Evolutionary conservation across 192 early-diverging fungal genomes (phyloP), one percentile per base, ranked within the genome.

Genomic region (Geranomyces michiganensis): DNA sequence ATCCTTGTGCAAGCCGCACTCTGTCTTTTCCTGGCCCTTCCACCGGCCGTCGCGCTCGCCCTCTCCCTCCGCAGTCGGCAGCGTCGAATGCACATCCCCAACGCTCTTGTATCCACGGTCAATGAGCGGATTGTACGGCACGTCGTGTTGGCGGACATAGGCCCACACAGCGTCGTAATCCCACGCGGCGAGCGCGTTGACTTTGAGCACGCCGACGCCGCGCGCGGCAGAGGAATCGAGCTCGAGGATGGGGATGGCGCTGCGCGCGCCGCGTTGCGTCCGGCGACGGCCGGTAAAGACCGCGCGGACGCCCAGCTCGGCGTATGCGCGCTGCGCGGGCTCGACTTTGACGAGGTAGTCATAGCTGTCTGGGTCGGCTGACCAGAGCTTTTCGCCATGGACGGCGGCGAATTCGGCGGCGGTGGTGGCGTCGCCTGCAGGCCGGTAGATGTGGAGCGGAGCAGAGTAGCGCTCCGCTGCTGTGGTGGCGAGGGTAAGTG

Each of bases 1-100:
- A 75, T 98, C 94, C 80, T 96, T 95, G 83, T 98, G 96, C 43
- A 98, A 74, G 0, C 96, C 96, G 74, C 96, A 98, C 81, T 98
- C 96, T 1, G 91, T 89, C 84, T 98, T 96, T 62, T 90, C 83
- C 60, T 89, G 83, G 7, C 93, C 93, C 56, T 85, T 82, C 94
- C 94, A 98, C 51, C 96, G 86, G 15, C 96, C 96, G 21, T 86
- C 88, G 1, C 96, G 89, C 81, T 98, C 96, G 41, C 82, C 84
- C 69, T 87, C 90, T 29, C 86, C 85, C 30, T 74, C 77, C 10
- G 79, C 77, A 33, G 90, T 88, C 8, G 90, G 84, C 41, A 84
- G 82, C 9, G 96, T 98, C 56, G 90, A 92, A 76, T 98, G 96
- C 82, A 87, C 90, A 79, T 98, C 96, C 56, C 96, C 96, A 59